These are phyloP conservation scores for Geranium brycei DNA, from an alignment of 345 rosid species.

Conservation along the genomic window DNA sequence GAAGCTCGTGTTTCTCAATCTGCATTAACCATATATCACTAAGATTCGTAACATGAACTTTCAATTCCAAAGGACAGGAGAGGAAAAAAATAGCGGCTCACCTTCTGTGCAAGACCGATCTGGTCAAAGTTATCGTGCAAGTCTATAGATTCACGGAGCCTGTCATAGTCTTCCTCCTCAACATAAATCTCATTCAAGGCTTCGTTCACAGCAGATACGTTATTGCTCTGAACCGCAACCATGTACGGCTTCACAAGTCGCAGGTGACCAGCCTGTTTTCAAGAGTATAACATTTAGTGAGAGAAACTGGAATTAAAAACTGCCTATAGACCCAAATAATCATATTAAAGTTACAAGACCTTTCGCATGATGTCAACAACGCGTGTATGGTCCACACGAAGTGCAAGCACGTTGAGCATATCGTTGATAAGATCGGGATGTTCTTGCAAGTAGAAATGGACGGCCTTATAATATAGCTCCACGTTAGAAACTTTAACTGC, in stretches of 20 bases:
- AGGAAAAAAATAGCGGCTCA: constrained; percentile 1
- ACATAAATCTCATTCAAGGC: constrained; percentile 42
- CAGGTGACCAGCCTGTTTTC: constrained; percentile 36
- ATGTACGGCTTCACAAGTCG: constrained; percentile 45
- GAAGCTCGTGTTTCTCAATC: constrained; percentile 98
- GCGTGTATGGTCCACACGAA: constrained; percentile 88
- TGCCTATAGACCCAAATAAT: not conserved
- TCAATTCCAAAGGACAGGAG: not conserved
- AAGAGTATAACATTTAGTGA: not conserved
- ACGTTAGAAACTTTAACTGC: constrained; percentile 90
- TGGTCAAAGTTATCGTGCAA: constrained; percentile 44
- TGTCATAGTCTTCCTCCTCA: constrained; percentile 44
- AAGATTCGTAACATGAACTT: not conserved
- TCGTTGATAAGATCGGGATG: constrained; percentile 93
- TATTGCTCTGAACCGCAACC: constrained; percentile 46
- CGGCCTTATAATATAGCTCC: constrained; percentile 91
- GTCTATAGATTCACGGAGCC: constrained; percentile 41
- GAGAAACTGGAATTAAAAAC: not conserved
- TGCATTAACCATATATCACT: constrained; percentile 17
- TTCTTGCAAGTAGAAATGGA: constrained; percentile 94
- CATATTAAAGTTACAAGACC: constrained; percentile 26
- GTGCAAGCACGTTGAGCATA: constrained; percentile 85
- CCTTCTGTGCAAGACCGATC: constrained; percentile 49
- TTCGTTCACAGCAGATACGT: constrained; percentile 41
- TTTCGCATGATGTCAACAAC: constrained; percentile 96